Percentiles rank a stretch among this genome's conserved stretches.
phyloP scores from a whole-genome alignment of 345 rosid species.

The Sonneratia alba region DNA sequence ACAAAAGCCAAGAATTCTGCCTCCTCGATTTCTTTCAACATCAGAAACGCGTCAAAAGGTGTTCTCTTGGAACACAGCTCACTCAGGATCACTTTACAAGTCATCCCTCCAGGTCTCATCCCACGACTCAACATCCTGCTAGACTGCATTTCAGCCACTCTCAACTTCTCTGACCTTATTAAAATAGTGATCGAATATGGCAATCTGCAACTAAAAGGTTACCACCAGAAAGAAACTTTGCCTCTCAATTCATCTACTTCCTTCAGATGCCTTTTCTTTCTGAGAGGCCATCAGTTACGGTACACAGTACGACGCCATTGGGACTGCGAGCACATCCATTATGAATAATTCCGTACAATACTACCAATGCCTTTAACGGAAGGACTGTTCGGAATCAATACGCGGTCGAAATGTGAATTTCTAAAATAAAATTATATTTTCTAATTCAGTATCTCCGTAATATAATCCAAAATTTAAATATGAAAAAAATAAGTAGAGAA shows the following conservation, averaged over 20 bases:
- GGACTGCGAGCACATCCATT: slow-evolving; percentile 59
- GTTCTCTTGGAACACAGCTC: slow-evolving; percentile 42
- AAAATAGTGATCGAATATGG: slow-evolving; percentile 45
- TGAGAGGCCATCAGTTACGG: slow-evolving; percentile 51
- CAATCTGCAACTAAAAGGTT: slow-evolving; percentile 51
- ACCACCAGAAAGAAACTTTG: slow-evolving; percentile 34
- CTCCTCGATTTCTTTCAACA: slow-evolving; percentile 46
- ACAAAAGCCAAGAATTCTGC: slow-evolving; percentile 30
- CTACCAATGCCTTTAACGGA: slow-evolving; percentile 38
- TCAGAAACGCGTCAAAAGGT: slow-evolving; percentile 45
- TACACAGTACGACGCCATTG: slow-evolving; percentile 53
- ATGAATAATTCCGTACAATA: slow-evolving; percentile 63
- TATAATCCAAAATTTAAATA: too few relatives aligned
- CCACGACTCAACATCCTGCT: slow-evolving; percentile 35
- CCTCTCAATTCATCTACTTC: slow-evolving; percentile 51
- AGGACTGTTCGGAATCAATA: too few relatives aligned
- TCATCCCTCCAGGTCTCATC: slow-evolving; percentile 54
- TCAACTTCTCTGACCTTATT: slow-evolving; percentile 31
- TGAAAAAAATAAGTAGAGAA: too few relatives aligned
- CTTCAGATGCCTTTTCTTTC: slow-evolving; percentile 27
- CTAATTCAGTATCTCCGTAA: too few relatives aligned
- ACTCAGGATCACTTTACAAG: slow-evolving; percentile 53
- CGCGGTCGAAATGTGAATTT: too few relatives aligned
- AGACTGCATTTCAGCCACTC: slow-evolving; percentile 54
- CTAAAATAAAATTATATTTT: too few relatives aligned